Evolutionary conservation across 208 protist species (phyloP).

Genomic region (Phytomonas sp.): DNA sequence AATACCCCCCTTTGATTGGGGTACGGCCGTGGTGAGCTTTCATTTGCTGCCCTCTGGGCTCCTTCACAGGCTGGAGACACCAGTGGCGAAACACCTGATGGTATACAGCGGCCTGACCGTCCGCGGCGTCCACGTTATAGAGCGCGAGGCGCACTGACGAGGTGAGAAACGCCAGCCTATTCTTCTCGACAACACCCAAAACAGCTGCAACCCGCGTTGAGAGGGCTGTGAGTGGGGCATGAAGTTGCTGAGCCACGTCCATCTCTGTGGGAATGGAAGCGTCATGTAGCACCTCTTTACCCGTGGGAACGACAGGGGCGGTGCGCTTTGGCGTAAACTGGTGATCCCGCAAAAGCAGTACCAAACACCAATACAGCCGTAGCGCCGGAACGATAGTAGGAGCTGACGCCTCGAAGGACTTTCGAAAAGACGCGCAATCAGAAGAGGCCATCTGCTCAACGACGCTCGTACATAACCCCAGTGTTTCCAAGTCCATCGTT

Average conservation of each 20-base stretch:
- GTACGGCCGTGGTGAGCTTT: not conserved
- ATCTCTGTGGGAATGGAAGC: not conserved
- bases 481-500: conserved; percentile 15
- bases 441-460: conserved; percentile 1
- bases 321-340: conserved; percentile 2
- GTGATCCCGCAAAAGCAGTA: not conserved
- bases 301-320: not conserved
- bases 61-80: not conserved
- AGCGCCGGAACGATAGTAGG: not conserved
- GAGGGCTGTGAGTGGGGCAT: conserved; percentile 3
- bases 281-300: not conserved
- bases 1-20: not conserved
- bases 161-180: not conserved
- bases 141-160: not conserved
- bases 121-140: not conserved
- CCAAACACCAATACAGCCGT: conserved; percentile 8
- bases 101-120: not conserved
- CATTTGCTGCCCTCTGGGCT: not conserved
- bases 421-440: not conserved
- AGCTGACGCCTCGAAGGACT: not conserved
- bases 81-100: not conserved
- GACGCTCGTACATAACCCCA: conserved; percentile 9
- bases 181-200: not conserved
- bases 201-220: not conserved
- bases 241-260: conserved; percentile 9